Percentiles rank a stretch among this genome's conserved stretches.
Evolutionary conservation across 305 asterid species (phyloP).

Genomic region (Fraxinus latifolia): DNA sequence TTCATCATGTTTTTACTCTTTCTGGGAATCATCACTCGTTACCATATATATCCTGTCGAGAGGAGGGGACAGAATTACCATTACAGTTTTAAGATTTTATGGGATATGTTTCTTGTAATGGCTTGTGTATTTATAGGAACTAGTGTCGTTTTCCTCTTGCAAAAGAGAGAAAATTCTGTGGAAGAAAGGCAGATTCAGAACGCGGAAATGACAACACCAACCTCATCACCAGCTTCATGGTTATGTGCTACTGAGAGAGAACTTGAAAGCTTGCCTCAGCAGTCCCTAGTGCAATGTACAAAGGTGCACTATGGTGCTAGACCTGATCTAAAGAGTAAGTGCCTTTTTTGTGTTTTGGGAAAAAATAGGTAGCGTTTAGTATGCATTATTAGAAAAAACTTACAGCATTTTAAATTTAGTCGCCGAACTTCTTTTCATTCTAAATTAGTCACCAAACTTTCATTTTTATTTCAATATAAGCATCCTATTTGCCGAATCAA

Average conservation of each 20-base stretch:
- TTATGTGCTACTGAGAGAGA: slow-evolving; percentile 34
- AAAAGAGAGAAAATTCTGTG: slow-evolving; percentile 24
- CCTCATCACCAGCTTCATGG: slow-evolving; percentile 43
- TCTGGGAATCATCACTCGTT: slow-evolving; percentile 50
- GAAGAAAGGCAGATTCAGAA: slow-evolving; percentile 37
- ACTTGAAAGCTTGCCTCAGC: slow-evolving; percentile 59
- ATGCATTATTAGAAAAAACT: not conserved
- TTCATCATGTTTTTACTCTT: slow-evolving; percentile 49
- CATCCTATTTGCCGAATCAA: not conserved
- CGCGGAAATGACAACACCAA: slow-evolving; percentile 32
- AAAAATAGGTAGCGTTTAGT: not conserved
- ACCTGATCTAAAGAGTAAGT: slow-evolving; percentile 63
- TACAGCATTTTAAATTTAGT: not conserved
- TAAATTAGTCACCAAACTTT: not conserved
- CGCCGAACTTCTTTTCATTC: not conserved
- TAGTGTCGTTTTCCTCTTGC: slow-evolving; percentile 43
- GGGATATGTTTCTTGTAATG: slow-evolving; percentile 58
- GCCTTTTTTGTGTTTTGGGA: not conserved
- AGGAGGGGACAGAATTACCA: slow-evolving; percentile 43
- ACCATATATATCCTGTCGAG: slow-evolving; percentile 55
- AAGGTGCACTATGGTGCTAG: slow-evolving; percentile 48
- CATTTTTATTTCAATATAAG: not conserved
- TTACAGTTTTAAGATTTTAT: slow-evolving; percentile 47
- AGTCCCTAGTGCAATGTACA: slow-evolving; percentile 50
- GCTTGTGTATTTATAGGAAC: slow-evolving; percentile 36